Percentiles rank a stretch among this genome's conserved stretches.
phyloP scores from a whole-genome alignment of 2,329 filamentous ascomycete species.

The Dactylella cylindrospora region DNA sequence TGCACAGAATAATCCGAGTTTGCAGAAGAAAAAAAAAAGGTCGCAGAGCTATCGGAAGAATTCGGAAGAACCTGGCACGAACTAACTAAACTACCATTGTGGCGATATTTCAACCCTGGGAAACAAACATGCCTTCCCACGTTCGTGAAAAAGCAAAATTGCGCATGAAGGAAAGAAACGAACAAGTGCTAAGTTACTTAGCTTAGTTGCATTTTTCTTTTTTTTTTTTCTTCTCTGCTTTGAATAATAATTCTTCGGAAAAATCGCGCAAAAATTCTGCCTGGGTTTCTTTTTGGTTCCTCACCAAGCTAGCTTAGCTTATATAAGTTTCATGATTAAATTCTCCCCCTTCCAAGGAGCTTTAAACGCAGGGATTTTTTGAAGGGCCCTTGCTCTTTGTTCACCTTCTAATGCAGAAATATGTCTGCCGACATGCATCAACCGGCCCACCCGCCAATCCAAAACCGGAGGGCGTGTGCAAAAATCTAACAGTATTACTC shows the following conservation, averaged over 20 bases:
- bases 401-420: conserved; percentile 35
- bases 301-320: too few species aligned
- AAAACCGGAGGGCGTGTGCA: background rate
- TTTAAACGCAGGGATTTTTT: background rate
- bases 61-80: conserved; percentile 25
- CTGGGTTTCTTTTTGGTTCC: conserved; percentile 2
- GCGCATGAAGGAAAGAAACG: too few species aligned
- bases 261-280: conserved; percentile 32
- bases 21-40: too few species aligned
- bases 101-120: conserved; percentile 9
- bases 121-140: conserved; percentile 5
- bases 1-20: too few species aligned
- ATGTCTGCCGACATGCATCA: conserved; percentile 38
- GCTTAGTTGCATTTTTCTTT: too few species aligned
- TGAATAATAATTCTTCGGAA: conserved; percentile 30
- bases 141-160: conserved; percentile 31
- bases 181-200: too few species aligned
- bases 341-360: conserved; percentile 1
- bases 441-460: background rate
- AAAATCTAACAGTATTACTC: too few species aligned
- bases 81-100: conserved; percentile 10
- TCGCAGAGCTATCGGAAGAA: conserved; percentile 33
- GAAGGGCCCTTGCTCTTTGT: too few species aligned
- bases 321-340: conserved; percentile 5
- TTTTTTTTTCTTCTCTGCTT: conserved; percentile 3